Conservation (phyloP, 345 rosid species). For the Ricinus communis region DNA sequence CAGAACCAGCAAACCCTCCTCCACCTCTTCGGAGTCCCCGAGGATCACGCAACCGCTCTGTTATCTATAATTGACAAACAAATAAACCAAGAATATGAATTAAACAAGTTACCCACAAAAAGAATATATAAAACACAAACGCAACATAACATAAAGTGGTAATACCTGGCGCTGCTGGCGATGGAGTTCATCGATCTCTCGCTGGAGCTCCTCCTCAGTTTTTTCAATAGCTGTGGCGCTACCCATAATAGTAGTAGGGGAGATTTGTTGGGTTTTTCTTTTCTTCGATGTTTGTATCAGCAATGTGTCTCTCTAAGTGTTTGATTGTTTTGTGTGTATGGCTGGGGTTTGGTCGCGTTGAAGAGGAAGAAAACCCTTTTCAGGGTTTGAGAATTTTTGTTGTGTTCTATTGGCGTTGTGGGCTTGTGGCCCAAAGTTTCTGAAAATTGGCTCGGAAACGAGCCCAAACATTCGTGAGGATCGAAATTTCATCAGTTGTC, state of each 20-base stretch:
- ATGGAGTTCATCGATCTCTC: constrained; percentile 84
- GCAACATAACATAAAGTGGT: too few species aligned
- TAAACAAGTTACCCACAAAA: not conserved
- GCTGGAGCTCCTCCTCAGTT: constrained; percentile 71
- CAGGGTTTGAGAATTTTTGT: not conserved
- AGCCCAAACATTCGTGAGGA: too few species aligned
- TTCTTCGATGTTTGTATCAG: too few species aligned
- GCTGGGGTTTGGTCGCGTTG: not conserved
- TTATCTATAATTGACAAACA: constrained; percentile 48
- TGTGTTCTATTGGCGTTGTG: too few species aligned
- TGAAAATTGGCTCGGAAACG: too few species aligned
- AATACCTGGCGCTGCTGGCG: constrained; percentile 92
- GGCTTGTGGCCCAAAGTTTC: too few species aligned
- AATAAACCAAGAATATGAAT: not conserved
- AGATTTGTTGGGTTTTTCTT: not conserved
- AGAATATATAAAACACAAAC: too few species aligned
- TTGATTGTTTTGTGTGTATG: not conserved
- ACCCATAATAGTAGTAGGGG: not conserved
- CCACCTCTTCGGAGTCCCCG: constrained; percentile 95
- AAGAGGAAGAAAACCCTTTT: not conserved
- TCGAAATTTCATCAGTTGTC: too few species aligned
- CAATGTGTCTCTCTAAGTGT: not conserved
- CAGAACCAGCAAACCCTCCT: constrained; percentile 47
- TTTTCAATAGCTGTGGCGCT: constrained; percentile 56
- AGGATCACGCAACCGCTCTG: constrained; percentile 91